These are phyloP conservation scores for Apiospora saccharicola DNA, from an alignment of 2,329 filamentous ascomycete genomes.

Conservation along the genomic window DNA sequence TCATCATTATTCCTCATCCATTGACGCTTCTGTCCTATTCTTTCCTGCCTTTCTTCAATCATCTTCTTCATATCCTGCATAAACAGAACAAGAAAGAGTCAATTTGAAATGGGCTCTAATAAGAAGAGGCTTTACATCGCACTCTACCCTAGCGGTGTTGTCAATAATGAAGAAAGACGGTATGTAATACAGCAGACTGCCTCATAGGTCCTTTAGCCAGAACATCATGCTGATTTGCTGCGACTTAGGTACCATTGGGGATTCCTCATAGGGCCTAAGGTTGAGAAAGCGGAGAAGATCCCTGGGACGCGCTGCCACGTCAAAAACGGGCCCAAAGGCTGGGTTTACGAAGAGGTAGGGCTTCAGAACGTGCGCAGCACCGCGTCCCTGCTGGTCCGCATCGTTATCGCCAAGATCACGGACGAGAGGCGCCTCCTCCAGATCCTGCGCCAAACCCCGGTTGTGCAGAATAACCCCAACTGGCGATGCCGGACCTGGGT, in stretches of 20 bases:
- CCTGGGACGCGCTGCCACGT: constrained; percentile 44
- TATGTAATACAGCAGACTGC: no score
- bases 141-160: no score
- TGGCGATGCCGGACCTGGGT: constrained; percentile 53
- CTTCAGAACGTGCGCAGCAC: constrained; percentile 35
- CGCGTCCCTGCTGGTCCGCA: constrained; percentile 44
- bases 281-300: constrained; percentile 33
- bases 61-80: no score
- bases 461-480: constrained; percentile 43
- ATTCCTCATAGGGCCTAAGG: constrained; percentile 42
- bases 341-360: constrained; percentile 38
- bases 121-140: no score
- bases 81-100: no score
- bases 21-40: no score
- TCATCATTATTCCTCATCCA: no score
- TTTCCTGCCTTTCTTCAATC: no score
- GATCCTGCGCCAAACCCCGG: constrained; percentile 42
- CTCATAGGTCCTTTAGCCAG: no score
- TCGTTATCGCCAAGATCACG: constrained; percentile 49
- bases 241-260: constrained; percentile 40
- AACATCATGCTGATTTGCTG: not conserved
- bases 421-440: constrained; percentile 43
- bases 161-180: no score
- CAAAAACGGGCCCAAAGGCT: constrained; percentile 37
- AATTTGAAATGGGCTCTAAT: no score